Conservation (phyloP, 306 rosid genomes). For the Oemleria cerasiformis region DNA sequence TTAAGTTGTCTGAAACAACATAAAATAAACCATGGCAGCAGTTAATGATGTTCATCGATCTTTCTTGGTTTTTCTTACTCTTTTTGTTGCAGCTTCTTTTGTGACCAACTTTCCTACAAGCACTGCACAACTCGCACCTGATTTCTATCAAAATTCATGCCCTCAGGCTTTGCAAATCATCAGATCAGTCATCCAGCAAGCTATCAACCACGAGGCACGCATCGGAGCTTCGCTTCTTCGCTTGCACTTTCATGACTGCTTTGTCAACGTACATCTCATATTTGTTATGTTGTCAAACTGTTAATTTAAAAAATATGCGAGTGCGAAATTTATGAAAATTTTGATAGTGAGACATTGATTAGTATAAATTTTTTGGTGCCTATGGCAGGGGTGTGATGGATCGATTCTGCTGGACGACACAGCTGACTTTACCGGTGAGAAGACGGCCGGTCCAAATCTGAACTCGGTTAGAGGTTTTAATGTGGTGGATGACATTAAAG, state of each 20-base stretch:
- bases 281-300: neutral
- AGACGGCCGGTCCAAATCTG: slow-evolving; percentile 42
- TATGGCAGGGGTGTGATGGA: slow-evolving; percentile 65
- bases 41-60: neutral
- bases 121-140: slow-evolving; percentile 18
- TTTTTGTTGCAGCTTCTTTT: neutral
- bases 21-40: neutral
- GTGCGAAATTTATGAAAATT: no score
- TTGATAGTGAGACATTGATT: no score
- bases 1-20: neutral
- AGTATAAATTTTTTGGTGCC: no score
- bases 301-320: no score
- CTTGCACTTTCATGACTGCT: slow-evolving; percentile 33
- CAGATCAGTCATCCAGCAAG: neutral
- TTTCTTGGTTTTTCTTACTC: neutral
- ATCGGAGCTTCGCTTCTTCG: slow-evolving; percentile 40
- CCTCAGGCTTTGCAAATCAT: slow-evolving; percentile 25
- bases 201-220: slow-evolving; percentile 15
- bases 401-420: slow-evolving; percentile 55
- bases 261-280: slow-evolving; percentile 23
- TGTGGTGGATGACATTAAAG: slow-evolving; percentile 31
- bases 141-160: slow-evolving; percentile 19
- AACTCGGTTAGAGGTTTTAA: slow-evolving; percentile 34
- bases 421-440: slow-evolving; percentile 44
- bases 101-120: neutral